phyloP scores from a whole-genome alignment of 1,284 basidiomycete species.

The Ustilago loliicola region DNA sequence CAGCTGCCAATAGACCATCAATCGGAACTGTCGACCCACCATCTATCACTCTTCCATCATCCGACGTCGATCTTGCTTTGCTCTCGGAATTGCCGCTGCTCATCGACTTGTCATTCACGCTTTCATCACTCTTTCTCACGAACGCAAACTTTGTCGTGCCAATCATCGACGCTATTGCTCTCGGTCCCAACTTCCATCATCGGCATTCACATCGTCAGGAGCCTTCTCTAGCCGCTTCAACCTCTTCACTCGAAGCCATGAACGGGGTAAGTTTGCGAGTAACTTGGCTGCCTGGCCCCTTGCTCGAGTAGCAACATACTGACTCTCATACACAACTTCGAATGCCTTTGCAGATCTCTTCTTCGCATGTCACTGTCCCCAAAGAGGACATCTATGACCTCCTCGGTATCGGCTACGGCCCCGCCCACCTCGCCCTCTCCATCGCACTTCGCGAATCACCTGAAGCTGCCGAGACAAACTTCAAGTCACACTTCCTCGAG shows the following conservation, averaged over 20 bases:
- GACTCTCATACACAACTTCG: background rate
- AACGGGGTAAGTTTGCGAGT: slow-evolving; percentile 28
- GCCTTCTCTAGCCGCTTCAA: slow-evolving; percentile 27
- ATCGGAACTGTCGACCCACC: background rate
- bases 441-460: slow-evolving; percentile 65
- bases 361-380: slow-evolving; percentile 25
- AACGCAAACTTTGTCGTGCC: background rate
- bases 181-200: background rate
- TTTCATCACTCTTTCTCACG: background rate
- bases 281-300: no score
- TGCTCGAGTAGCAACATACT: background rate
- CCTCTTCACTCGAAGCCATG: slow-evolving; percentile 41
- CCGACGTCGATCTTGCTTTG: background rate
- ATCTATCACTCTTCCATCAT: slow-evolving; percentile 2
- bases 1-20: background rate
- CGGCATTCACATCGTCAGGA: slow-evolving; percentile 9
- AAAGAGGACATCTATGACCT: slow-evolving; percentile 61
- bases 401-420: slow-evolving; percentile 67
- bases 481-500: slow-evolving; percentile 64
- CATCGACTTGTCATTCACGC: slow-evolving; percentile 3
- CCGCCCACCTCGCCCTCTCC: slow-evolving; percentile 67
- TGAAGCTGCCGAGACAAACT: slow-evolving; percentile 49
- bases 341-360: slow-evolving; percentile 15
- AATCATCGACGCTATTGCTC: slow-evolving; percentile 1
- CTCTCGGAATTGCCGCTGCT: background rate